These are phyloP conservation scores for Amphibolis antarctica DNA, from an alignment of 106 monocot genomes.

Conservation along the genomic window DNA sequence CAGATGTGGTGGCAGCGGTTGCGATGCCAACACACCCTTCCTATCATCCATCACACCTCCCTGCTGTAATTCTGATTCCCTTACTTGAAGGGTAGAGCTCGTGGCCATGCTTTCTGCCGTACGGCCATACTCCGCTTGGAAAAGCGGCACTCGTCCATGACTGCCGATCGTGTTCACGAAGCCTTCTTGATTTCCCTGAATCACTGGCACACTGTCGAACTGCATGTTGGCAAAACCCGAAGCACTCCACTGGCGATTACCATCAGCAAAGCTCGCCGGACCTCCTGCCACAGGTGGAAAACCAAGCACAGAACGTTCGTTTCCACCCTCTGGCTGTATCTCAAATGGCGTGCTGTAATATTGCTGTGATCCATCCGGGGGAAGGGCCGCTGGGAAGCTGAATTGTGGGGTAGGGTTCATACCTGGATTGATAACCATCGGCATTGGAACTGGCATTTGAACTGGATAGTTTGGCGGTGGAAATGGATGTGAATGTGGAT, in stretches of 20 bases:
- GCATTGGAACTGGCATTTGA: constrained; percentile 14
- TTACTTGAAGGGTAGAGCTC: constrained; percentile 14
- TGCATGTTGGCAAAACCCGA: constrained; percentile 37
- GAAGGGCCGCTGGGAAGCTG: constrained; percentile 29
- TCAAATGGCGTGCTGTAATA: constrained; percentile 34
- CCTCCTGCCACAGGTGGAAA: constrained; percentile 24
- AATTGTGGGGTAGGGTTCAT: constrained; percentile 15
- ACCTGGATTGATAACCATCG: constrained; percentile 29
- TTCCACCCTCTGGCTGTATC: constrained; percentile 21
- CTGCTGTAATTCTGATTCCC: constrained; percentile 33
- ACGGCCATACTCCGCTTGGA: constrained; percentile 33
- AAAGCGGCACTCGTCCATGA: constrained; percentile 26
- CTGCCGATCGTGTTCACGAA: constrained; percentile 23
- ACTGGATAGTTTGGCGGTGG: constrained; percentile 35
- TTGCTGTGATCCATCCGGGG: constrained; percentile 40
- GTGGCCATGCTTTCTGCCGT: constrained; percentile 14
- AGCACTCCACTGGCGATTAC: constrained; percentile 36
- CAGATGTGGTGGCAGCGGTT: constrained; percentile 13
- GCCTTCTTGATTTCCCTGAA: constrained; percentile 40
- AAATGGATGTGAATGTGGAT: constrained; percentile 20
- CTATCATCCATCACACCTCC: constrained; percentile 7
- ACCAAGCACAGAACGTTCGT: constrained; percentile 42
- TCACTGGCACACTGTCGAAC: constrained; percentile 21
- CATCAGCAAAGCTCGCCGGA: constrained; percentile 23
- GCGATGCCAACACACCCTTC: constrained; percentile 9